Percentiles rank a stretch among this genome's conserved stretches.
Evolutionary conservation across 2,329 filamentous ascomycete genomes (phyloP).

Genomic region (Paecilomyces sp.): DNA sequence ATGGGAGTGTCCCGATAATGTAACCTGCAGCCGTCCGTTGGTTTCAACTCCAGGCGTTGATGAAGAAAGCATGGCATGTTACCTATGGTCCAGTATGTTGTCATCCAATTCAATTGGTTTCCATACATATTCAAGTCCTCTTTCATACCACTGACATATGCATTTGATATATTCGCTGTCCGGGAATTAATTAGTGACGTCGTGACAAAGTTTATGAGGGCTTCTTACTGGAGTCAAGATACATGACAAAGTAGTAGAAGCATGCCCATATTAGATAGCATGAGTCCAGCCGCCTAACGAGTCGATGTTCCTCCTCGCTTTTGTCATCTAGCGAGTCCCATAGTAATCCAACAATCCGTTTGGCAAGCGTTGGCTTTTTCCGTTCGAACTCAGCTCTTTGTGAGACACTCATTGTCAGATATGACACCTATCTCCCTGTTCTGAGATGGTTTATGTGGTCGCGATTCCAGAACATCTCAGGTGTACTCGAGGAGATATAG

Average conservation of each 20-base stretch:
- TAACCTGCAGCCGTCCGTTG: background rate
- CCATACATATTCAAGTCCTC: slow-evolving; percentile 3
- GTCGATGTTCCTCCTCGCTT: slow-evolving; percentile 3
- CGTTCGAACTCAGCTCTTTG: background rate
- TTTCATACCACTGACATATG: slow-evolving; percentile 5
- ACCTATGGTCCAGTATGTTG: slow-evolving; percentile 7
- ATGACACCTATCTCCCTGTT: background rate
- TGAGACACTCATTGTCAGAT: background rate
- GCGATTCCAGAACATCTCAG: background rate
- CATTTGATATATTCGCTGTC: background rate
- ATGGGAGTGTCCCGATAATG: background rate
- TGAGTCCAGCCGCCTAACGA: slow-evolving; percentile 4
- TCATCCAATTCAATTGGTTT: slow-evolving; percentile 5
- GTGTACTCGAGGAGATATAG: background rate
- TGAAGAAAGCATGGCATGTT: background rate
- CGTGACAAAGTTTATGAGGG: background rate
- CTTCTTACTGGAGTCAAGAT: slow-evolving; percentile 5
- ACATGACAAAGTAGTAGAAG: slow-evolving; percentile 8
- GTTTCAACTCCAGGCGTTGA: background rate
- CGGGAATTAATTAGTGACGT: background rate
- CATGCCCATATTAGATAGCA: slow-evolving; percentile 6
- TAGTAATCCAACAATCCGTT: slow-evolving; percentile 2
- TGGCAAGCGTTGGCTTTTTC: background rate
- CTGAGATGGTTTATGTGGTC: background rate
- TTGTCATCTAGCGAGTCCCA: slow-evolving; percentile 7